Conservation (phyloP, 129 eudicot genomes). For the Saposhnikovia divaricata region DNA sequence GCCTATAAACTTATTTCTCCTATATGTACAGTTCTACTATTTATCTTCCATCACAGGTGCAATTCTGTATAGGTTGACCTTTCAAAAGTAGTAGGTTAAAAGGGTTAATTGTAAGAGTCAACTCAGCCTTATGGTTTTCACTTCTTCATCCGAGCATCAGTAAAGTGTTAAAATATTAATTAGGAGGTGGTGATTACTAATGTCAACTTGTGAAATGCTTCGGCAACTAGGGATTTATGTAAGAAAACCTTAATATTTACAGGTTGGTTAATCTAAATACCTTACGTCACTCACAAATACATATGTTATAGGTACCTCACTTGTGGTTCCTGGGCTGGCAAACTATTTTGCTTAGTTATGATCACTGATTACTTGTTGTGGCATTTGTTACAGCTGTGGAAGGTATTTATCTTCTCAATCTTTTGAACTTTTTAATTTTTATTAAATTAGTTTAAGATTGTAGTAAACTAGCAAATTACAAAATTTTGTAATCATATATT, state of each 20-base stretch:
- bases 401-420: constrained; percentile 30
- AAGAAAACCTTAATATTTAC: background rate
- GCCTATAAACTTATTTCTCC: no score
- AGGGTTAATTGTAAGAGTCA: no score
- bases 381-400: constrained; percentile 66
- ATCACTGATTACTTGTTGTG: constrained; percentile 70
- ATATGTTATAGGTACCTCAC: constrained; percentile 66
- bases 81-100: no score
- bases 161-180: background rate
- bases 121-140: no score
- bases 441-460: background rate
- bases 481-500: background rate
- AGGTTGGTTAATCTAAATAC: background rate
- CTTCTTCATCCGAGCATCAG: background rate
- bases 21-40: no score
- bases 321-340: constrained; percentile 98
- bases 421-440: background rate
- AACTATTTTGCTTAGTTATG: constrained; percentile 95
- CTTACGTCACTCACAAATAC: background rate
- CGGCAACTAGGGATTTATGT: background rate
- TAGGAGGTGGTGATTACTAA: background rate
- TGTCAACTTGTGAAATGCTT: background rate
- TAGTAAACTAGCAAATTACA: background rate
- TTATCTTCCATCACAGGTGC: no score
- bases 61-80: no score